phyloP scores from a whole-genome alignment of 1,284 basidiomycete genomes.

The Microbotryum intermedium region DNA sequence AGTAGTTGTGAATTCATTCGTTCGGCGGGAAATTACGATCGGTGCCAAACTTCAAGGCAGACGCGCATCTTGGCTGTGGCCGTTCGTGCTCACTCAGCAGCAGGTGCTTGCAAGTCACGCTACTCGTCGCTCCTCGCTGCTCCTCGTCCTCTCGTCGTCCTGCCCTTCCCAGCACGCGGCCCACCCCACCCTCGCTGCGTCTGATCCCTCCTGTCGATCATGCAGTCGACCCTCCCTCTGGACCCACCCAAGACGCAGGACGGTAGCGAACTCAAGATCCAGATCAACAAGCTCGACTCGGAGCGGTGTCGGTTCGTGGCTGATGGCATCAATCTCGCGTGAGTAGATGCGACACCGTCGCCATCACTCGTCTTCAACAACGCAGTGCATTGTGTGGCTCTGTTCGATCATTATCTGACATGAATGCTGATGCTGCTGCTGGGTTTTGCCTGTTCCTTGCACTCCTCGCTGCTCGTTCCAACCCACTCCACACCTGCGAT shows the following conservation, averaged over 20 bases:
- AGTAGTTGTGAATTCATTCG: no score
- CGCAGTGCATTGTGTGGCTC: constrained; percentile 7
- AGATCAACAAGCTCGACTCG: constrained; percentile 45
- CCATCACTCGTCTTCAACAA: constrained; percentile 21
- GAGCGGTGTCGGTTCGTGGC: constrained; percentile 79
- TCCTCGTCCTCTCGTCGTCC: no score
- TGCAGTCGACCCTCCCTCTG: constrained; percentile 20
- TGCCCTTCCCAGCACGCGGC: background rate
- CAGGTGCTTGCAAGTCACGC: no score
- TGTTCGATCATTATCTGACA: background rate
- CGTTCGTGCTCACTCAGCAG: no score
- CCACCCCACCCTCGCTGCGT: background rate
- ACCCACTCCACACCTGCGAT: background rate
- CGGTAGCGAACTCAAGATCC: constrained; percentile 28
- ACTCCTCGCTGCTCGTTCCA: background rate
- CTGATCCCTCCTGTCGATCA: background rate
- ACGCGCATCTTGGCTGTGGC: no score
- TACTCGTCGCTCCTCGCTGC: no score
- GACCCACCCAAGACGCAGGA: constrained; percentile 28
- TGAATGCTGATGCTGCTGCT: background rate
- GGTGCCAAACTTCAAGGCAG: no score
- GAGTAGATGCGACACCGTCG: constrained; percentile 33
- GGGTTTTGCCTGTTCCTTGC: no score
- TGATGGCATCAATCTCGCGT: constrained; percentile 88
- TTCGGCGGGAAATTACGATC: no score